phyloP scores from a whole-genome alignment of 2,329 filamentous ascomycete species.

The Magnaporthiopsis rhizophila region DNA sequence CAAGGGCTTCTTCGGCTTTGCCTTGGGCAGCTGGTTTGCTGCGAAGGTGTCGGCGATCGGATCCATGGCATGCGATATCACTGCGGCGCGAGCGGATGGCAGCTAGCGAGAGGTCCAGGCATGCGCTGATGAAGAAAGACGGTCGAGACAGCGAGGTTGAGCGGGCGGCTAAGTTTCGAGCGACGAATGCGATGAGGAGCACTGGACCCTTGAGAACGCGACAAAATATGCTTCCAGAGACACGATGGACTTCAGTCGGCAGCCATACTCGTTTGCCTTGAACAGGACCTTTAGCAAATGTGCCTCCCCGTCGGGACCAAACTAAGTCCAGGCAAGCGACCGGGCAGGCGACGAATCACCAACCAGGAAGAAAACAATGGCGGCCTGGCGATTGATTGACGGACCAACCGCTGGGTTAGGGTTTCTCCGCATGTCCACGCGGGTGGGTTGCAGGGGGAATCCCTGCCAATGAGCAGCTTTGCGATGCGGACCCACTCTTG shows the following conservation, averaged over 20 bases:
- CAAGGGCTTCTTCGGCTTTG: conserved; percentile 12
- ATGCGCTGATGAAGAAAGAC: neutral
- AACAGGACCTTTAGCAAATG: neutral
- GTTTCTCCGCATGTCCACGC: neutral
- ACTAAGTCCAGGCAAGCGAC: neutral
- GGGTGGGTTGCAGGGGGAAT: neutral
- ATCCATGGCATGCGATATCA: neutral
- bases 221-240: neutral
- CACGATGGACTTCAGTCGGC: neutral
- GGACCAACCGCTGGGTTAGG: neutral
- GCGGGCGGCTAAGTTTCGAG: neutral
- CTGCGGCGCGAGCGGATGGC: neutral
- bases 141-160: neutral
- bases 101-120: no score
- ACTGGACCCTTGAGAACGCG: neutral
- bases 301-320: neutral
- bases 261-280: neutral
- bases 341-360: neutral
- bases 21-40: conserved; percentile 1
- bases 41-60: neutral
- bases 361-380: neutral
- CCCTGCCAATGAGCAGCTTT: no score
- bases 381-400: neutral
- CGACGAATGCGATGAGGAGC: neutral
- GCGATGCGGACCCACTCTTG: neutral